Evolutionary conservation across 1,284 basidiomycete species (phyloP), one percentile per base, ranked within the genome.

Genomic region (Boletus mariae): DNA sequence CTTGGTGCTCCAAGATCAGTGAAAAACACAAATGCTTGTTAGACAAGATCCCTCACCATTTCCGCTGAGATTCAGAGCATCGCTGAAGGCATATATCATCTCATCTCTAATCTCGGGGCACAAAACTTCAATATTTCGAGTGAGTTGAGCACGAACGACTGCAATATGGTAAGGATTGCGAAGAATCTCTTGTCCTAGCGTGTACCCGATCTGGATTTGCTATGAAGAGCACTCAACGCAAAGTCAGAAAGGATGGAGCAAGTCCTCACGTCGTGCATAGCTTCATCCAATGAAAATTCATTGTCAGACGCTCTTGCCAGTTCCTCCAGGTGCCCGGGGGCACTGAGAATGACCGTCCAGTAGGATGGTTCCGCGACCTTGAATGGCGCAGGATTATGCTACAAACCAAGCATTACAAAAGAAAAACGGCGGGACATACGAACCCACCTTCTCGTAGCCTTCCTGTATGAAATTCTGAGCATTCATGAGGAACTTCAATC

Each of bases 341-440:
- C 71, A 28, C 61, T 71, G 1, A 77, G 53, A 25, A 80, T 38
- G 15, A 81, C 67, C 0, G 69, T 52, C 79, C 78, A 80, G 35
- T 60, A 57, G 26, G 64, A 63, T 2, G 71, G 53, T 2, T 67
- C 61, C 0, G 77, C 63, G 1, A 81, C 55, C 53, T 75, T 78
- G 69, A 79, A 80, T 3, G 67, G 60, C 0, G 54, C 51, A 2
- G 65, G 62, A 12, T 66, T 69, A 9, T 48, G 29, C 47, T 48
- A 34, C 12, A 13, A 34, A 34, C 20, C 20, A 20, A 20, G 20
- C 20, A 20, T 20, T 20, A 20, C 20, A 20, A 20, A 20, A 20
- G 20, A 20, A 20, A 20, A 20, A 20, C 20, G 20, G 20, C 20
- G 20, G 20, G 20, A 20, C 20, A 20, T 20, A 20, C 20, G 20